Evolutionary conservation across 2,329 filamentous ascomycete genomes (phyloP), one percentile per base, ranked within the genome.

Genomic region (Ophiostoma angusticollis): DNA sequence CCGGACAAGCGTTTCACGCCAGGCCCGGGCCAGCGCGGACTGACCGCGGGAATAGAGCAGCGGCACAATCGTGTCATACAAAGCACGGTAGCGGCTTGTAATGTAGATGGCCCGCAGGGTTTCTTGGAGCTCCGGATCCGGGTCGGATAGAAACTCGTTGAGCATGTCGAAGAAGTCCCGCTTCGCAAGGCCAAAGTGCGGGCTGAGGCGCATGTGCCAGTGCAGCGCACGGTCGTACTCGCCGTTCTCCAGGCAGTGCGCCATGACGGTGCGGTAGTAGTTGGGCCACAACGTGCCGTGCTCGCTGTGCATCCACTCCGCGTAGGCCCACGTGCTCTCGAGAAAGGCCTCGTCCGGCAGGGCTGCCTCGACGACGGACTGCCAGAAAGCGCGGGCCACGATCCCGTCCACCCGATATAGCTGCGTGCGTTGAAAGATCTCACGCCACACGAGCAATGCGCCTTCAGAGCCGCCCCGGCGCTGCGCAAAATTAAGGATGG

Each of bases 31-130:
- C 13, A 65, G 45, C 3, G 47, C 48, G 1, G 64, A 63, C 24
- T 59, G 53, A 1, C 70, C 70, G n/a, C 57, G 53, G 5, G 58
- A 52, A 47, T 66, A 74, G 2, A 74, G 55, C 36, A 62, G 53
- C 3, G 71, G 68, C n/a, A 74, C 59, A 7, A 74, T 40, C 16
- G 56, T 52, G 46, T 73, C 69, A 49, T 74, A 74, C 0, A 73
- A 47, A 9, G 52, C 46, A 30, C 60, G 66, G 32, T 65, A 57
- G 3, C 49, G 49, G 32, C 60, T 67, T 14, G 58, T 56, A 8
- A 58, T 50, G 44, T 74, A 74, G 9, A 74, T 54, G 12, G 56
- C 52, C 30, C 55, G 57, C 7, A 74, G 54, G 3, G 58, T 58
- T 9, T 54, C 54, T 31, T 66, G 59, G 34, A 62, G 50, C 17